Evolutionary conservation across 2,329 filamentous ascomycete genomes (phyloP).

Genomic region (Camillea tinctor): DNA sequence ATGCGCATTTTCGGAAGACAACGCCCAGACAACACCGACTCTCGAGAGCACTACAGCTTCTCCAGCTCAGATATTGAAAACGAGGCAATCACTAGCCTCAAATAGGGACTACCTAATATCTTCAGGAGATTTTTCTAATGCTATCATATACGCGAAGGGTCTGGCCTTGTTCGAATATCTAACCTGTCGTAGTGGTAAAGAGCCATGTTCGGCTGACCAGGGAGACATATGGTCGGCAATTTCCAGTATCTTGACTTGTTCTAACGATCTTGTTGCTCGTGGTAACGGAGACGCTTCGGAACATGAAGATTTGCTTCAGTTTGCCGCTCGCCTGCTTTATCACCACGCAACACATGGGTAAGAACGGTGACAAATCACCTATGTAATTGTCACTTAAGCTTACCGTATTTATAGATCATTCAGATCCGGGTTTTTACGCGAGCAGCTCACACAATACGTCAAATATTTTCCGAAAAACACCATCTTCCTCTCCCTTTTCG

Average conservation of each 20-base stretch:
- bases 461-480: conserved; percentile 71
- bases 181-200: conserved; percentile 39
- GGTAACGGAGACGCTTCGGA: conserved; percentile 32
- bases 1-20: conserved; percentile 38
- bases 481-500: conserved; percentile 68
- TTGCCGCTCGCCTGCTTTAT: conserved; percentile 63
- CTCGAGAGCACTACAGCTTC: conserved; percentile 23
- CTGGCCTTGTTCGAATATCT: conserved; percentile 69
- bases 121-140: conserved; percentile 44
- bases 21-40: conserved; percentile 7
- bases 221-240: conserved; percentile 56
- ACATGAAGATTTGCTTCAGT: conserved; percentile 69
- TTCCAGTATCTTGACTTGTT: conserved; percentile 40
- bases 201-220: conserved; percentile 47
- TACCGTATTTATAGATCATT: conserved; percentile 51
- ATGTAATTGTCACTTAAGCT: conserved; percentile 4
- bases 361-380: conserved; percentile 20
- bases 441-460: conserved; percentile 60
- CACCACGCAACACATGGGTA: conserved; percentile 61
- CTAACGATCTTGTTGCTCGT: conserved; percentile 41
- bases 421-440: conserved; percentile 64
- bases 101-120: conserved; percentile 57
- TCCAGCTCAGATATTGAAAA: conserved; percentile 49
- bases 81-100: conserved; percentile 51
- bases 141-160: conserved; percentile 58